A percentile compares a stretch with the other conserved stretches of the same genome.
Conservation (phyloP, 306 rosid genomes). For the Trichosanthes cucumerina region DNA sequence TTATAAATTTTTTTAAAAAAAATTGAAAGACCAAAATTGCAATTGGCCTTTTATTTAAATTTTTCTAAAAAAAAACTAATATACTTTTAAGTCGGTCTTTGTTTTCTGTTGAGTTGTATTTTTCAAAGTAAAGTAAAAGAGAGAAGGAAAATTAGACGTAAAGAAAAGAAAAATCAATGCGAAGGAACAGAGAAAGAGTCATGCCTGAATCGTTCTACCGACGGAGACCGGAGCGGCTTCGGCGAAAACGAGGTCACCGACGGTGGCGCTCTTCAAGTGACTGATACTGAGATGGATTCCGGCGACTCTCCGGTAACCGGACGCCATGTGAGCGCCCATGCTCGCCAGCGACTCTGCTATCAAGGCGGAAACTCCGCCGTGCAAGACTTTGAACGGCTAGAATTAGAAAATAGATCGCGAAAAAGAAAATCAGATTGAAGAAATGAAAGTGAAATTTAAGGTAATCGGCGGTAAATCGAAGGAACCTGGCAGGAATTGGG, state of each 20-base stretch:
- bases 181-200: neutral
- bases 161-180: neutral
- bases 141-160: neutral
- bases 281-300: slow-evolving; percentile 82
- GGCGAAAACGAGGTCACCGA: slow-evolving; percentile 58
- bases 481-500: slow-evolving; percentile 24
- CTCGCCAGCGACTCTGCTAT: slow-evolving; percentile 74
- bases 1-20: too few relatives aligned
- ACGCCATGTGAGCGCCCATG: slow-evolving; percentile 59
- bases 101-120: neutral
- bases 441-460: neutral
- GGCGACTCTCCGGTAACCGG: slow-evolving; percentile 69
- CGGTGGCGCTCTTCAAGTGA: slow-evolving; percentile 59
- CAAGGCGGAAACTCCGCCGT: slow-evolving; percentile 96
- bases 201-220: slow-evolving; percentile 73
- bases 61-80: too few relatives aligned
- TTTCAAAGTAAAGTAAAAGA: neutral
- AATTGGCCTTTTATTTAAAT: too few relatives aligned
- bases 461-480: neutral
- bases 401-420: neutral
- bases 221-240: slow-evolving; percentile 57
- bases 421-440: neutral
- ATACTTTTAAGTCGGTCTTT: neutral
- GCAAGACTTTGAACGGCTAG: slow-evolving; percentile 92
- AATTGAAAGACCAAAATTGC: too few relatives aligned